Conservation (phyloP, 257 asterid genomes). For the Lithospermum erythrorhizon region DNA sequence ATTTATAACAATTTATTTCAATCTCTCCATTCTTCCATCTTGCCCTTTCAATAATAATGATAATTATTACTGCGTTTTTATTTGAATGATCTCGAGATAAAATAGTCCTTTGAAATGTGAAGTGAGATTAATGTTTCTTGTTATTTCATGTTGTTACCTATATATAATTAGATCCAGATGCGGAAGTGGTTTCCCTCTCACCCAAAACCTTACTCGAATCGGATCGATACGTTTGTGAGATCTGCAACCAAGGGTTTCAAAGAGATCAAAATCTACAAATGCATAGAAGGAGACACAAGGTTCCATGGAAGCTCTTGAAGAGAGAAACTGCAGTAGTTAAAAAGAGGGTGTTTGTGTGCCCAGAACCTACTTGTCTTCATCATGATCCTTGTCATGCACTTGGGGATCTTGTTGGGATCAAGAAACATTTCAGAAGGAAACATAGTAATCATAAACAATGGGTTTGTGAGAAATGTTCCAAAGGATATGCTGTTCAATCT, state of each 20-base stretch:
- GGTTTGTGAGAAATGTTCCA: constrained; percentile 43
- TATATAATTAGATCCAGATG: constrained; percentile 63
- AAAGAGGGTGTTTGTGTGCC: constrained; percentile 45
- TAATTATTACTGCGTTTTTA: neutral
- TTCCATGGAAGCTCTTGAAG: constrained; percentile 88
- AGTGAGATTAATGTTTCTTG: neutral
- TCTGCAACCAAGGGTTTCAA: constrained; percentile 90
- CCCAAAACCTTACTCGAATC: constrained; percentile 79
- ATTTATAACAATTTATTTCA: neutral
- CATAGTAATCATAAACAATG: constrained; percentile 45
- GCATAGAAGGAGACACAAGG: constrained; percentile 83
- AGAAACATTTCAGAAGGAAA: constrained; percentile 38
- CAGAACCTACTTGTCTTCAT: constrained; percentile 40
- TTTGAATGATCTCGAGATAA: neutral
- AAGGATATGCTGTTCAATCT: constrained; percentile 47
- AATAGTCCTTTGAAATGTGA: too few species aligned
- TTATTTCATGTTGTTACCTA: neutral
- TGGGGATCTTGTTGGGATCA: constrained; percentile 46
- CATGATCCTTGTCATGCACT: constrained; percentile 48
- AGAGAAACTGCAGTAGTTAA: constrained; percentile 41
- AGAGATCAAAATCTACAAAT: constrained; percentile 90
- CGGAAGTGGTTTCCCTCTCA: constrained; percentile 73
- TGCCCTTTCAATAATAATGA: too few species aligned
- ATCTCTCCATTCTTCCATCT: too few species aligned
- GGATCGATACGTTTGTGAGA: constrained; percentile 86